A percentile compares a stretch with the other conserved stretches of the same genome.
These are phyloP conservation scores for Gloeophyllum trabeum DNA, from an alignment of 768 basidiomycete species.

Conservation along the genomic window DNA sequence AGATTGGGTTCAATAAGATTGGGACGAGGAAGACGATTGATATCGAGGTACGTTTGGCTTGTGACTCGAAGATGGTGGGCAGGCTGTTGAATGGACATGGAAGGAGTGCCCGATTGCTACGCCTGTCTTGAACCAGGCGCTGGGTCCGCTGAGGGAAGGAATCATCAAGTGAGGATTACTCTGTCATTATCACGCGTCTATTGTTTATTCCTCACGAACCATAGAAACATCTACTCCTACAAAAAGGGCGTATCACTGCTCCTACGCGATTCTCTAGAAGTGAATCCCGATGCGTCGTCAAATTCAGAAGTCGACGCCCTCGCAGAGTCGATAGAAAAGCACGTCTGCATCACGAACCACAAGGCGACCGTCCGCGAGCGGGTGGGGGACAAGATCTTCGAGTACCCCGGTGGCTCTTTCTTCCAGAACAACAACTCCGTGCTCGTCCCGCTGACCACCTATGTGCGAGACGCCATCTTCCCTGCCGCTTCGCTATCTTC, in stretches of 20 bases:
- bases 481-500: slow-evolving; percentile 12
- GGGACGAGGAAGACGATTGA: slow-evolving; percentile 72
- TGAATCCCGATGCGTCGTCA: slow-evolving; percentile 14
- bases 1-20: slow-evolving; percentile 83
- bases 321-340: slow-evolving; percentile 33
- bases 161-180: slow-evolving; percentile 68
- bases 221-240: slow-evolving; percentile 69
- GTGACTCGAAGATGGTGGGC: not conserved
- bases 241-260: slow-evolving; percentile 85
- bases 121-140: slow-evolving; percentile 58
- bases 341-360: slow-evolving; percentile 79
- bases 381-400: slow-evolving; percentile 73
- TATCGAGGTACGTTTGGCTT: slow-evolving; percentile 60
- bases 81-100: not conserved
- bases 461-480: slow-evolving; percentile 71
- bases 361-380: slow-evolving; percentile 72
- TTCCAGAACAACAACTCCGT: slow-evolving; percentile 99
- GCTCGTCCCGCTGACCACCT: slow-evolving; percentile 70
- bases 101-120: slow-evolving; percentile 95
- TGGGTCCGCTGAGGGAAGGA: slow-evolving; percentile 46
- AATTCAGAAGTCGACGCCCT: slow-evolving; percentile 20
- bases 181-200: not conserved
- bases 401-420: slow-evolving; percentile 82
- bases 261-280: slow-evolving; percentile 71
- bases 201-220: not conserved